These are phyloP conservation scores for Globisporangium spiculum DNA, from an alignment of 352 stramenopile genomes.

Conservation along the genomic window DNA sequence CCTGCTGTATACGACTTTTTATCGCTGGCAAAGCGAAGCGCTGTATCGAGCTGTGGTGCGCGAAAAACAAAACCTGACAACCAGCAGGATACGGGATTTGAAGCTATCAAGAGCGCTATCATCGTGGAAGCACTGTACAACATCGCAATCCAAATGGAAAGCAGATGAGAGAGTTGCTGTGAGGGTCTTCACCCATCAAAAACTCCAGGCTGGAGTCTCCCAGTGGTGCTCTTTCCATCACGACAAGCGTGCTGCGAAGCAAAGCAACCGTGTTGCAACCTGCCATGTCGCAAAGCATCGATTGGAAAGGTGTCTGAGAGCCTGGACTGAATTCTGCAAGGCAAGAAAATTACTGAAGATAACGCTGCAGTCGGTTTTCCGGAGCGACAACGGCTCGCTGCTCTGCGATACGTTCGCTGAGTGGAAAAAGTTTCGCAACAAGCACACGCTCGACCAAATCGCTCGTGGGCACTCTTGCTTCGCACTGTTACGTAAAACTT, in stretches of 20 bases:
- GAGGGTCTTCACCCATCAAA: neutral
- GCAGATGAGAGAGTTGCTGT: neutral
- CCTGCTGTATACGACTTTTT: conserved; percentile 25
- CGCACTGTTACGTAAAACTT: conserved; percentile 19
- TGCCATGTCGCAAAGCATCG: neutral
- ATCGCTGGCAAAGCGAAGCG: conserved; percentile 26
- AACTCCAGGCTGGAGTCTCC: conserved; percentile 5
- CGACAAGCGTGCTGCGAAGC: neutral
- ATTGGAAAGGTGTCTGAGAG: neutral
- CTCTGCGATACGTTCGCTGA: conserved; percentile 11
- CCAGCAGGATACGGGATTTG: neutral
- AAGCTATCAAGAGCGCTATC: conserved; percentile 1
- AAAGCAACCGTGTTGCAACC: neutral
- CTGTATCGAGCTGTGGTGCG: neutral
- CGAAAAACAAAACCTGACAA: conserved; percentile 7
- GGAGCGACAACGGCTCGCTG: conserved; percentile 11
- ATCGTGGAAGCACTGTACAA: neutral
- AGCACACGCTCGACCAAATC: conserved; percentile 16
- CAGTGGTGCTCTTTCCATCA: conserved; percentile 2
- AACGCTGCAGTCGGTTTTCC: conserved; percentile 16
- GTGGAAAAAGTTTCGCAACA: conserved; percentile 16
- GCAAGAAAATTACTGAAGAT: conserved; percentile 8
- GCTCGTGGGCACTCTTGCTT: conserved; percentile 17
- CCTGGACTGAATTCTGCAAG: conserved; percentile 2
- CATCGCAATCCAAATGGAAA: neutral